phyloP scores from a whole-genome alignment of 108 stramenopile genomes.

The Stephanodiscus triporus region DNA sequence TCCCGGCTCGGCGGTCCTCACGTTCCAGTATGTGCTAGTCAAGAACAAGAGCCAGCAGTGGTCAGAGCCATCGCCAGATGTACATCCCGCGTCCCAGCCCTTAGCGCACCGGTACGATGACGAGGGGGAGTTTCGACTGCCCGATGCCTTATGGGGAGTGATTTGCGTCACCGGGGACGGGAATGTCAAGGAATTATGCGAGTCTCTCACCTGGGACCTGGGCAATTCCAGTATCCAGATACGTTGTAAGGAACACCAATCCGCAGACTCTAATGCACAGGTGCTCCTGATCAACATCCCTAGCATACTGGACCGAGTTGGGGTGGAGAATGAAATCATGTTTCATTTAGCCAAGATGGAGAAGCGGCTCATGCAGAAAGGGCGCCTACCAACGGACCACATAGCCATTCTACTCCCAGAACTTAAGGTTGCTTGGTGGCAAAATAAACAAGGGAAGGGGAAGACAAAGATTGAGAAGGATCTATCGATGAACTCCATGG shows the following conservation, averaged over 20 bases:
- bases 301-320: neutral
- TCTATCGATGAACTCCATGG: too few species aligned
- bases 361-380: neutral
- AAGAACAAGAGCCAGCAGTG: too few species aligned
- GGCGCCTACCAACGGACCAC: neutral
- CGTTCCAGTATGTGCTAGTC: neutral
- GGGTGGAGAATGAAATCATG: neutral
- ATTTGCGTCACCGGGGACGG: neutral
- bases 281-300: neutral
- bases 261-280: neutral
- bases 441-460: neutral
- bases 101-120: neutral
- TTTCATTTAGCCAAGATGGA: neutral
- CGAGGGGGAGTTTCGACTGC: neutral
- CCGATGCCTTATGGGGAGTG: neutral
- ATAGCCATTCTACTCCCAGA: neutral
- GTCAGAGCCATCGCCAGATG: neutral
- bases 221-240: neutral
- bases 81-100: too few species aligned
- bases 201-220: neutral
- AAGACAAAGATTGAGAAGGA: too few species aligned
- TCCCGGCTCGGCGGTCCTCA: neutral
- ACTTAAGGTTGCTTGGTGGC: neutral
- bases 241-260: neutral
- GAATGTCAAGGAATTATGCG: neutral